Percentiles rank a stretch among this genome's conserved stretches.
Conservation (phyloP, 352 stramenopile genomes). For the Pythium sp. region DNA sequence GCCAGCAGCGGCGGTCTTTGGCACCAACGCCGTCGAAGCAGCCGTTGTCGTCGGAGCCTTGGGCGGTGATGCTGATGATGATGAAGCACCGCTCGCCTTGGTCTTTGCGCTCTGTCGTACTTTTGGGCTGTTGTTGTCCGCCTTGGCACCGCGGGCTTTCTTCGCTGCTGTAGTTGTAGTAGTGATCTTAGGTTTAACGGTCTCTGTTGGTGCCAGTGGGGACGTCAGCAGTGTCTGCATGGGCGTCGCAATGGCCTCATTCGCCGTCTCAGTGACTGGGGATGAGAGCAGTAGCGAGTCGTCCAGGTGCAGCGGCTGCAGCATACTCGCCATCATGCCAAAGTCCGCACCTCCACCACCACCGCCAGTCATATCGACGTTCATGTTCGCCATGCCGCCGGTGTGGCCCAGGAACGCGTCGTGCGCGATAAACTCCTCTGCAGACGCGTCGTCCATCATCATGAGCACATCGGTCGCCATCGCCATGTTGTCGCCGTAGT, state of each 20-base stretch:
- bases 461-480: slow-evolving; percentile 16
- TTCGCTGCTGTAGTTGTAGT: background rate
- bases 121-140: background rate
- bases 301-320: slow-evolving; percentile 19
- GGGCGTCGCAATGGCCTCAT: background rate
- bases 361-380: slow-evolving; percentile 3
- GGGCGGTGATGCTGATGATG: background rate
- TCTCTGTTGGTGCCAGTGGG: background rate
- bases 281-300: background rate
- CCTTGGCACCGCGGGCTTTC: background rate
- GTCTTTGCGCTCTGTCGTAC: slow-evolving; percentile 1
- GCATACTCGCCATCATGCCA: slow-evolving; percentile 13
- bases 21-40: background rate
- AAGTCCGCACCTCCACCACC: slow-evolving; percentile 4
- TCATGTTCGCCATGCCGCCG: background rate
- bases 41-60: background rate
- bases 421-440: slow-evolving; percentile 4
- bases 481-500: background rate
- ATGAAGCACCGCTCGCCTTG: background rate
- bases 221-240: slow-evolving; percentile 17
- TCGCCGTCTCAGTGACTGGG: background rate
- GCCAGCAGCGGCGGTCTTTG: background rate
- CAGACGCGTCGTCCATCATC: slow-evolving; percentile 15
- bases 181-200: background rate
- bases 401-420: slow-evolving; percentile 8